These are phyloP conservation scores for Scutellaria barbata DNA, from an alignment of 257 asterid species.

Conservation along the genomic window DNA sequence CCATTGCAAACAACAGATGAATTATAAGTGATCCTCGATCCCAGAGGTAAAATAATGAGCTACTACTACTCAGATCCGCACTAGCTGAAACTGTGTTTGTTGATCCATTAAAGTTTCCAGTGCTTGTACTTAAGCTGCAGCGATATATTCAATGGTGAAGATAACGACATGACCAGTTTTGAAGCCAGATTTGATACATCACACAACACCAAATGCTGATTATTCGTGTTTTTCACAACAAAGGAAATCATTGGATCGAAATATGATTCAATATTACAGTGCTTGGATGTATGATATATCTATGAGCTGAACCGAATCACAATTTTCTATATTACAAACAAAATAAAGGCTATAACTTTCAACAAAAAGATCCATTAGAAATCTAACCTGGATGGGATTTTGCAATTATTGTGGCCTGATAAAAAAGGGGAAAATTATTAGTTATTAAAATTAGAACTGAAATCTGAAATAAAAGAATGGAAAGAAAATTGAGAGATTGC, in stretches of 20 bases:
- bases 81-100: slow-evolving; percentile 38
- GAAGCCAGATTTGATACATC: too few relatives aligned
- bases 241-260: neutral
- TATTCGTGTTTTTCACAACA: neutral
- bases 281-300: neutral
- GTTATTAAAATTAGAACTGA: neutral
- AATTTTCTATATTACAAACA: neutral
- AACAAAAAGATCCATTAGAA: neutral
- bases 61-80: slow-evolving; percentile 45
- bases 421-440: slow-evolving; percentile 11
- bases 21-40: slow-evolving; percentile 29
- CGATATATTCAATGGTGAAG: slow-evolving; percentile 2
- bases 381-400: slow-evolving; percentile 76
- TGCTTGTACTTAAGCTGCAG: slow-evolving; percentile 49
- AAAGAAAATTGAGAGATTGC: neutral
- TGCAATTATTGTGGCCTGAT: slow-evolving; percentile 68
- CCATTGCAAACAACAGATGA: slow-evolving; percentile 37
- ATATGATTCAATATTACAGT: neutral
- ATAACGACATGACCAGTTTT: slow-evolving; percentile 4
- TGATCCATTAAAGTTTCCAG: slow-evolving; percentile 51
- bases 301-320: neutral
- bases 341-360: neutral
- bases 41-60: slow-evolving; percentile 29
- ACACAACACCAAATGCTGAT: neutral
- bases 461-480: neutral